These are phyloP conservation scores for Candida namnaoensis DNA, from an alignment of 805 yeast species.

Conservation along the genomic window DNA sequence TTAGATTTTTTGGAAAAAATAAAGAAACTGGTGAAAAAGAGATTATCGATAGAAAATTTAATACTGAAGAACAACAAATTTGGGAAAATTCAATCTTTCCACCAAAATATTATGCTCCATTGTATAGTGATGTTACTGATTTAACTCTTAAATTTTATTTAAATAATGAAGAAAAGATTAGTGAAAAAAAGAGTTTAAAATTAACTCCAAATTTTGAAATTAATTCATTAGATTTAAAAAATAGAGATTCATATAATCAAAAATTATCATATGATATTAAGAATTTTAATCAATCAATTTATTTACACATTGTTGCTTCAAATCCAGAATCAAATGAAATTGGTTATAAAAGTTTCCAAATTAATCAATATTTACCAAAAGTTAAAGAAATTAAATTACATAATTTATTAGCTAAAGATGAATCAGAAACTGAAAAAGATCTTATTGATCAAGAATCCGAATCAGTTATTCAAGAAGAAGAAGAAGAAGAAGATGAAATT, in stretches of 20 bases:
- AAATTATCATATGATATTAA: conserved; percentile 11
- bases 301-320: conserved; percentile 20
- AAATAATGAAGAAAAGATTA: conserved; percentile 5
- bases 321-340: conserved; percentile 9
- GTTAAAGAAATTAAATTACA: conserved; percentile 19
- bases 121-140: conserved; percentile 4
- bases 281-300: conserved; percentile 22
- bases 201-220: not conserved
- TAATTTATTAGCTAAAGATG: conserved; percentile 15
- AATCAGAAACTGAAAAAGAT: conserved; percentile 2
- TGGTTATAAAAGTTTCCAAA: conserved; percentile 14
- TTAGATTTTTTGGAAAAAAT: conserved; percentile 1
- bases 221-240: conserved; percentile 4
- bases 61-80: conserved; percentile 11
- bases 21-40: not conserved
- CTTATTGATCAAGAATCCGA: conserved; percentile 3
- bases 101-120: conserved; percentile 12
- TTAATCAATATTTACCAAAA: conserved; percentile 21
- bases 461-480: conserved; percentile 10
- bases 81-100: conserved; percentile 15
- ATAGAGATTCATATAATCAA: conserved; percentile 3
- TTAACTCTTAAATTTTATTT: conserved; percentile 14
- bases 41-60: not conserved
- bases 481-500: conserved; percentile 8
- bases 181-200: no score